Percentiles rank a stretch among this genome's conserved stretches.
Evolutionary conservation across 1,139 yeast genomes (phyloP).

Genomic region (Taphrina populina): DNA sequence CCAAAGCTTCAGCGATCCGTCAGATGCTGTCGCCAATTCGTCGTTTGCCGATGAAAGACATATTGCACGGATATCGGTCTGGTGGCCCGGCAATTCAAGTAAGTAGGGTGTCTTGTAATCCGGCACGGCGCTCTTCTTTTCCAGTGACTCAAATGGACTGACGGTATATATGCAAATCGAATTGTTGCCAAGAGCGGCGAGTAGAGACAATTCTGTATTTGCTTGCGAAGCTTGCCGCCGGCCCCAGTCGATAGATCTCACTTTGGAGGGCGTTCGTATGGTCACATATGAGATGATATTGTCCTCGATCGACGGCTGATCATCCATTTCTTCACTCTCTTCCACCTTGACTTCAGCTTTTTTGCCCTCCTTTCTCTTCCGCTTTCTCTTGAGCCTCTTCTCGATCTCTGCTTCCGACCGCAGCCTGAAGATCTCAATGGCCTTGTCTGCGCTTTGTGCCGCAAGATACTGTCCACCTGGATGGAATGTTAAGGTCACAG

Average conservation of each 20-base stretch:
- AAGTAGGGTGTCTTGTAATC: constrained; percentile 56
- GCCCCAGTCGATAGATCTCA: constrained; percentile 46
- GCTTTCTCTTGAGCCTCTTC: constrained; percentile 75
- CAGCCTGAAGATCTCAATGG: constrained; percentile 76
- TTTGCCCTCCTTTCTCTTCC: constrained; percentile 67
- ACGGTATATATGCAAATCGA: constrained; percentile 68
- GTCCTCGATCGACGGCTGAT: constrained; percentile 45
- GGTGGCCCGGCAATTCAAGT: constrained; percentile 78
- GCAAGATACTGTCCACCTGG: constrained; percentile 54
- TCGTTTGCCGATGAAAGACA: constrained; percentile 79
- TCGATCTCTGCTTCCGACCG: constrained; percentile 75
- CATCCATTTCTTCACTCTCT: constrained; percentile 54
- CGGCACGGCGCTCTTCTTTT: constrained; percentile 51
- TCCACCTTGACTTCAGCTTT: constrained; percentile 59
- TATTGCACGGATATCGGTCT: constrained; percentile 81
- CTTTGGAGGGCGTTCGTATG: constrained; percentile 44
- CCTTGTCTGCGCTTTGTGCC: constrained; percentile 74
- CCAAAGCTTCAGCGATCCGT: constrained; percentile 87
- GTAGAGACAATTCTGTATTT: constrained; percentile 54
- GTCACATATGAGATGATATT: constrained; percentile 44
- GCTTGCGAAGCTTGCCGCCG: background rate
- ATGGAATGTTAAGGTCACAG: constrained; percentile 60
- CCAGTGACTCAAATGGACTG: constrained; percentile 52
- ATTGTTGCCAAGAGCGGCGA: constrained; percentile 68
- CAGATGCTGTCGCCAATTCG: constrained; percentile 83